These are phyloP conservation scores for Mycocentrospora acerina DNA, from an alignment of 2,329 filamentous ascomycete species.

Conservation along the genomic window DNA sequence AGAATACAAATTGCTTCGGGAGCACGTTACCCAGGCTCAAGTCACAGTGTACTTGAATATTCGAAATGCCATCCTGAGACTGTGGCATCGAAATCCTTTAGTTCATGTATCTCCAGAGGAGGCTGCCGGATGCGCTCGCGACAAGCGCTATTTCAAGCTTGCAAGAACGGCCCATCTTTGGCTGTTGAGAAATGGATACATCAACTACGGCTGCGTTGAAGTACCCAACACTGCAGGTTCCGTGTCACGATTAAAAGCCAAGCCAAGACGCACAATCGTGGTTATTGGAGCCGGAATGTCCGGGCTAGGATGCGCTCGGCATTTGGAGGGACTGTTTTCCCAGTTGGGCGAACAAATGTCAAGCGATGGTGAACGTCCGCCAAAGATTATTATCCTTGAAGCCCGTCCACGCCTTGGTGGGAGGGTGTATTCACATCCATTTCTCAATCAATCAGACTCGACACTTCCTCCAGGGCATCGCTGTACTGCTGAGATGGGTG, in stretches of 20 bases:
- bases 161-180: conserved; percentile 90
- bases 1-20: conserved; percentile 78
- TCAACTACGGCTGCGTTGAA: conserved; percentile 92
- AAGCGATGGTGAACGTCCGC: conserved; percentile 66
- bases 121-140: conserved; percentile 86
- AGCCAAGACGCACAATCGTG: conserved; percentile 71
- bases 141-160: conserved; percentile 83
- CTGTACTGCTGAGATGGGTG: conserved; percentile 92
- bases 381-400: conserved; percentile 79
- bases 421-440: conserved; percentile 82
- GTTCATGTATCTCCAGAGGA: conserved; percentile 79
- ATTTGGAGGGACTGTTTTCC: conserved; percentile 80
- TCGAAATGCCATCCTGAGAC: conserved; percentile 84
- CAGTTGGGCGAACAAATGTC: conserved; percentile 73
- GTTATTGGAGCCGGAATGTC: conserved; percentile 94
- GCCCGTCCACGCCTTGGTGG: conserved; percentile 86
- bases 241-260: conserved; percentile 38
- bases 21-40: conserved; percentile 82
- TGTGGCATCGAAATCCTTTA: conserved; percentile 87
- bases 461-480: conserved; percentile 56
- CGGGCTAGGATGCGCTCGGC: conserved; percentile 86
- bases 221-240: conserved; percentile 53
- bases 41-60: conserved; percentile 97
- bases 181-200: conserved; percentile 87
- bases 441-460: conserved; percentile 60